These are phyloP conservation scores for Trichophyton verrucosum DNA, from an alignment of 2,329 filamentous ascomycete genomes.

Conservation along the genomic window DNA sequence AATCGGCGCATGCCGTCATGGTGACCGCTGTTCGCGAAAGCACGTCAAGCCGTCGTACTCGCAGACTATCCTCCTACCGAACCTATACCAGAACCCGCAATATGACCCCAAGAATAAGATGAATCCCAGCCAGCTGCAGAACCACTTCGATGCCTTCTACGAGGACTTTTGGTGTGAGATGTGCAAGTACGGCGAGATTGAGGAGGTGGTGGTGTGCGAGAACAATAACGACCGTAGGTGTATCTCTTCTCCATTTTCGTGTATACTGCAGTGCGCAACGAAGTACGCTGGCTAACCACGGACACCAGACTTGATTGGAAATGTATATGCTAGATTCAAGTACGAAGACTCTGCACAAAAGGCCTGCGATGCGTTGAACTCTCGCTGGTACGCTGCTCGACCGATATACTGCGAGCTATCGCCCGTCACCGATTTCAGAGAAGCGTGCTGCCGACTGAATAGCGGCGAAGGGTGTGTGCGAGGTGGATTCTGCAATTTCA, in stretches of 20 bases:
- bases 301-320: constrained; percentile 72
- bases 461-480: constrained; percentile 89
- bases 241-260: constrained; percentile 16
- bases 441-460: constrained; percentile 92
- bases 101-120: constrained; percentile 96
- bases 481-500: constrained; percentile 98
- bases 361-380: constrained; percentile 88
- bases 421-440: constrained; percentile 93
- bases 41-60: constrained; percentile 98
- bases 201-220: constrained; percentile 96
- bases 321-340: constrained; percentile 99
- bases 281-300: background rate
- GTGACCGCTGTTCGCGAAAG: constrained; percentile 94
- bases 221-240: constrained; percentile 90
- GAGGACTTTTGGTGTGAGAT: constrained; percentile 99
- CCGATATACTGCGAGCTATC: constrained; percentile 97
- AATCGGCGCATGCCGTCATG: constrained; percentile 96
- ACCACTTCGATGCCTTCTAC: constrained; percentile 99
- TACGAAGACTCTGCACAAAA: constrained; percentile 94
- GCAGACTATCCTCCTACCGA: constrained; percentile 94
- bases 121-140: constrained; percentile 90
- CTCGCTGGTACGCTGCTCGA: constrained; percentile 88
- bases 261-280: constrained; percentile 16
- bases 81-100: constrained; percentile 97
- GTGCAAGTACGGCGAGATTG: constrained; percentile 95